Evolutionary conservation across 495 filamentous ascomycete species (phyloP).

Genomic region (Geoglossum glabrum): DNA sequence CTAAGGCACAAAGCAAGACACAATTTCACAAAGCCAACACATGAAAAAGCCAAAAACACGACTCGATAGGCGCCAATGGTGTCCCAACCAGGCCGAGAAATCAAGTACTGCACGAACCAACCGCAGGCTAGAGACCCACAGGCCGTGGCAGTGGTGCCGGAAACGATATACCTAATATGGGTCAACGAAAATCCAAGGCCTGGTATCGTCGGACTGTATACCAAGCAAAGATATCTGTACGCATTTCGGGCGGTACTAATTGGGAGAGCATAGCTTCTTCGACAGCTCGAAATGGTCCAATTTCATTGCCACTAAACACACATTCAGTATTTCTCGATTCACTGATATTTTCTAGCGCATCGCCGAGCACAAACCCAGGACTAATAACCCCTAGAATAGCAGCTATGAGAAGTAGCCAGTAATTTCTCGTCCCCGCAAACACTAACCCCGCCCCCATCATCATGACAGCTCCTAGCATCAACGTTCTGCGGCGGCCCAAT

Average conservation of each 20-base stretch:
- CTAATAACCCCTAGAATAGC: conserved; percentile 70
- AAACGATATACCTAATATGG: conserved; percentile 32
- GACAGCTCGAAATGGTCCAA: conserved; percentile 67
- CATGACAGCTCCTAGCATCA: conserved; percentile 44
- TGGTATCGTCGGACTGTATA: neutral
- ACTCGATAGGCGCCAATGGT: conserved; percentile 40
- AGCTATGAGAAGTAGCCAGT: conserved; percentile 51
- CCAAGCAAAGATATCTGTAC: conserved; percentile 68
- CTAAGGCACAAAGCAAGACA: conserved; percentile 37
- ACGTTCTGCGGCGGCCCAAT: conserved; percentile 46
- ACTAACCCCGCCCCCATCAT: conserved; percentile 49
- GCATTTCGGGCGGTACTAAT: conserved; percentile 35
- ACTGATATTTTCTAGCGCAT: neutral
- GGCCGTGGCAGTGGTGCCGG: conserved; percentile 42
- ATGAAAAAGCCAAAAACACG: conserved; percentile 51
- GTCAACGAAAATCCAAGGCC: neutral
- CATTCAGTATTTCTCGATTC: neutral
- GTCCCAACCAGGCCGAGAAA: conserved; percentile 27
- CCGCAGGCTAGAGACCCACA: conserved; percentile 46
- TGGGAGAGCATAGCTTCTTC: conserved; percentile 69
- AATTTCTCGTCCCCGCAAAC: conserved; percentile 49
- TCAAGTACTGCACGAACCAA: conserved; percentile 36
- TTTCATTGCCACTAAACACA: conserved; percentile 44
- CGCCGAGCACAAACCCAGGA: conserved; percentile 28
- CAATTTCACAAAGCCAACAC: conserved; percentile 46